Percentiles rank a stretch among this genome's conserved stretches.
Evolutionary conservation across 2,329 filamentous ascomycete genomes (phyloP).

Genomic region (Cladosporium sp.): DNA sequence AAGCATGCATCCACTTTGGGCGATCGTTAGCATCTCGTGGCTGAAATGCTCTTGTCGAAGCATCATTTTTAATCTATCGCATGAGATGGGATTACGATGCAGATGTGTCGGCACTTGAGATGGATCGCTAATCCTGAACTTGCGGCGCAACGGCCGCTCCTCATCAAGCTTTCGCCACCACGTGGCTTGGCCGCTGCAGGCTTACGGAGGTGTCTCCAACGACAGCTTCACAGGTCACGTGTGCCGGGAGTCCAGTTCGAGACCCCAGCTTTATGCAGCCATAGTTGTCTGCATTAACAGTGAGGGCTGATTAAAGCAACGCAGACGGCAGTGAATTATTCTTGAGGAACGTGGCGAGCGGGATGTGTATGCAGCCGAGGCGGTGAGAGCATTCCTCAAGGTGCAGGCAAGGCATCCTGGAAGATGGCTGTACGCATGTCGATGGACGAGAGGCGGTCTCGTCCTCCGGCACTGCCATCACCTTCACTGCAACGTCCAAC

Average conservation of each 20-base stretch:
- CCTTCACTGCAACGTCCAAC: slow-evolving; percentile 14
- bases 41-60: not conserved
- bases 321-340: not conserved
- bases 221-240: not conserved
- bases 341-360: not conserved
- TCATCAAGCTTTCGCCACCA: slow-evolving; percentile 1
- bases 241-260: not conserved
- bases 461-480: slow-evolving; percentile 11
- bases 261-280: not conserved
- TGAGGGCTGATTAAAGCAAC: not conserved
- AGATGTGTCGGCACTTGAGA: not conserved
- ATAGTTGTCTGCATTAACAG: not conserved
- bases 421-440: slow-evolving; percentile 17
- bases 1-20: not conserved
- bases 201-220: not conserved
- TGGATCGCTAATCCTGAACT: not conserved
- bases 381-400: not conserved
- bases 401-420: not conserved
- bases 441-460: slow-evolving; percentile 14
- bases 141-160: not conserved
- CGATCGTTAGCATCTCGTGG: not conserved
- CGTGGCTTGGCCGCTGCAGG: not conserved
- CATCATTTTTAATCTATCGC: slow-evolving; percentile 9
- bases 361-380: not conserved
- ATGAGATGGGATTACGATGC: not conserved